phyloP scores from a whole-genome alignment of 257 asterid genomes.

The Cordia subcordata region DNA sequence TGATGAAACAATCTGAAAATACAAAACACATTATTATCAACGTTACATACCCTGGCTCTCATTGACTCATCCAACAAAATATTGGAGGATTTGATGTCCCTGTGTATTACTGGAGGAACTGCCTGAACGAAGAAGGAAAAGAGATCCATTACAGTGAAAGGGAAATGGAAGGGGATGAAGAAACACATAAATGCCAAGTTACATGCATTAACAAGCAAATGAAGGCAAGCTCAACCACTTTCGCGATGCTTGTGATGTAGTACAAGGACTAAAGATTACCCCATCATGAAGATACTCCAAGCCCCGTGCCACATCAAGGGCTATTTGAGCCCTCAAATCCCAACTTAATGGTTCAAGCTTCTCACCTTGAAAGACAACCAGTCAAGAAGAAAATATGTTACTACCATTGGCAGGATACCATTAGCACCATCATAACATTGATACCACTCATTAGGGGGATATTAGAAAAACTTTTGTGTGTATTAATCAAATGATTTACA shows the following conservation, averaged over 20 bases:
- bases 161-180: neutral
- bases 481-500: no score
- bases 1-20: neutral
- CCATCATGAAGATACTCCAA: conserved; percentile 98
- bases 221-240: neutral
- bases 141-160: conserved; percentile 7
- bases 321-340: conserved; percentile 77
- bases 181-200: conserved; percentile 1
- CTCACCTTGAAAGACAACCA: conserved; percentile 40
- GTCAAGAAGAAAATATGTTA: no score
- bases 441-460: no score
- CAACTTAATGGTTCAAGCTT: conserved; percentile 56
- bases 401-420: no score
- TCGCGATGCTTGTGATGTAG: neutral
- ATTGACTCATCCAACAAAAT: conserved; percentile 84
- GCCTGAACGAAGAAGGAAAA: conserved; percentile 53
- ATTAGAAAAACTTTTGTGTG: no score
- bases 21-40: conserved; percentile 8
- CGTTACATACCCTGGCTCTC: conserved; percentile 72
- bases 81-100: conserved; percentile 91
- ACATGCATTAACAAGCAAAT: neutral
- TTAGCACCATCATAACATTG: no score
- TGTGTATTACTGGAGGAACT: conserved; percentile 90
- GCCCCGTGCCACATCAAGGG: conserved; percentile 96
- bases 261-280: conserved; percentile 34